Percentiles rank a stretch among this genome's conserved stretches.
Conservation (phyloP, 2,329 filamentous ascomycete species). For the Talaromyces pinophilus region DNA sequence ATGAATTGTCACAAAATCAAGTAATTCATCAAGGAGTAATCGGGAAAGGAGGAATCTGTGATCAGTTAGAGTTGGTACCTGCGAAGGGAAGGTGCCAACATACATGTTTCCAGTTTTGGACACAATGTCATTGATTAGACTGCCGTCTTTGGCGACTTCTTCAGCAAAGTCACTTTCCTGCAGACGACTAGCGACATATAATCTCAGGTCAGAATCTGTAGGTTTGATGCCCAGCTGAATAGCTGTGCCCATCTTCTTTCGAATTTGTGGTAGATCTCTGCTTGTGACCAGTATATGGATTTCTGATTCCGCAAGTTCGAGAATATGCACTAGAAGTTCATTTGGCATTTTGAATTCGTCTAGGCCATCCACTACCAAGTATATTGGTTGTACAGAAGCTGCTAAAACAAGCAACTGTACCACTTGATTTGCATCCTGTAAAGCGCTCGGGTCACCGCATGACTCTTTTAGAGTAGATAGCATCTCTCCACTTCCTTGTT, state of each 20-base stretch:
- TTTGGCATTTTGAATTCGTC: not conserved
- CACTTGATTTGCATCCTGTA: not conserved
- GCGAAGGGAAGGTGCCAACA: not conserved
- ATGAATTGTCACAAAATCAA: not conserved
- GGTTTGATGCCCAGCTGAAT: not conserved
- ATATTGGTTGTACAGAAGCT: not conserved
- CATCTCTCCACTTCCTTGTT: not conserved
- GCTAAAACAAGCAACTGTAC: not conserved
- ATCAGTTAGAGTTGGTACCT: not conserved
- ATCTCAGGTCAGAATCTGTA: not conserved
- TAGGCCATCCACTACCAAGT: not conserved
- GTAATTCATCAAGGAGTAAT: not conserved
- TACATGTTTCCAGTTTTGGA: constrained; percentile 7
- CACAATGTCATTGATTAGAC: not conserved
- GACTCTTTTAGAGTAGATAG: not conserved
- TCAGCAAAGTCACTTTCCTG: constrained; percentile 1
- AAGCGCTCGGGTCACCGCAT: not conserved
- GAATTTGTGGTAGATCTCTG: constrained; percentile 3
- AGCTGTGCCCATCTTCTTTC: not conserved
- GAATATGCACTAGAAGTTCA: not conserved
- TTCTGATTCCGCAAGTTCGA: not conserved
- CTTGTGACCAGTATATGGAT: not conserved
- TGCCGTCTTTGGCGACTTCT: not conserved
- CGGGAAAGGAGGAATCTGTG: not conserved
- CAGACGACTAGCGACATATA: not conserved